Percentiles rank a stretch among this genome's conserved stretches.
Evolutionary conservation across 495 filamentous ascomycete species (phyloP).

Genomic region (Astrocystis sublimbata): DNA sequence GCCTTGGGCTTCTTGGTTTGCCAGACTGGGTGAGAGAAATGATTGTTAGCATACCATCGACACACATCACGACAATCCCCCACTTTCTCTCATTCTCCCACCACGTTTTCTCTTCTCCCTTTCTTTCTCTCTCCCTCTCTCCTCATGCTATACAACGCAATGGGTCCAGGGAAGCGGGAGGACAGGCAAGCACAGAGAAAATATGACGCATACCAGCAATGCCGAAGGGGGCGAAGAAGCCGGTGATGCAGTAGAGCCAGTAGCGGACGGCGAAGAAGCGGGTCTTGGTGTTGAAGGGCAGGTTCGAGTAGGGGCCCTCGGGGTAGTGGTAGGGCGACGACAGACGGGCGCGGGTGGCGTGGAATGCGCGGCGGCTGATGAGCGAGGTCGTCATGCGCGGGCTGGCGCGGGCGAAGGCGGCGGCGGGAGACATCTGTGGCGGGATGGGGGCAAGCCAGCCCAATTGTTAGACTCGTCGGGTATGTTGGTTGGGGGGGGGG

Average conservation of each 20-base stretch:
- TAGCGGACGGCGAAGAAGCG: conserved; percentile 79
- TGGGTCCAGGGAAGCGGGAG: not conserved
- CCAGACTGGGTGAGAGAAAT: conserved; percentile 61
- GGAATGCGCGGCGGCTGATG: conserved; percentile 90
- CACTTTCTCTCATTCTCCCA: conserved; percentile 6
- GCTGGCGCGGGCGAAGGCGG: conserved; percentile 63
- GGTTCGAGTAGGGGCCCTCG: conserved; percentile 89
- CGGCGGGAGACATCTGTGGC: conserved; percentile 79
- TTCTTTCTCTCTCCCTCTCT: too few relatives aligned
- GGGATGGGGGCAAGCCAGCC: too few relatives aligned
- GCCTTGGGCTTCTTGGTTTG: conserved; percentile 73
- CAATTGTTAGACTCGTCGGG: conserved; percentile 33
- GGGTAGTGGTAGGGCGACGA: conserved; percentile 96
- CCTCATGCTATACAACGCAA: too few relatives aligned
- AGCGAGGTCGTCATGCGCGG: conserved; percentile 59
- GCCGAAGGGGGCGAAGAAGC: conserved; percentile 78
- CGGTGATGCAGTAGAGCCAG: conserved; percentile 76
- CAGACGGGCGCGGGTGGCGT: conserved; percentile 82
- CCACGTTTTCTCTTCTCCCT: not conserved
- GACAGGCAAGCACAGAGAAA: conserved; percentile 11
- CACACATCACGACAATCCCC: conserved; percentile 15
- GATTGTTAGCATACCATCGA: not conserved
- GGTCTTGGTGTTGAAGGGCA: conserved; percentile 94
- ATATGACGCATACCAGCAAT: conserved; percentile 68
- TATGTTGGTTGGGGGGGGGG: not conserved